These are phyloP conservation scores for Ceratobasidium sp. DNA, from an alignment of 1,284 basidiomycete genomes.

Conservation along the genomic window DNA sequence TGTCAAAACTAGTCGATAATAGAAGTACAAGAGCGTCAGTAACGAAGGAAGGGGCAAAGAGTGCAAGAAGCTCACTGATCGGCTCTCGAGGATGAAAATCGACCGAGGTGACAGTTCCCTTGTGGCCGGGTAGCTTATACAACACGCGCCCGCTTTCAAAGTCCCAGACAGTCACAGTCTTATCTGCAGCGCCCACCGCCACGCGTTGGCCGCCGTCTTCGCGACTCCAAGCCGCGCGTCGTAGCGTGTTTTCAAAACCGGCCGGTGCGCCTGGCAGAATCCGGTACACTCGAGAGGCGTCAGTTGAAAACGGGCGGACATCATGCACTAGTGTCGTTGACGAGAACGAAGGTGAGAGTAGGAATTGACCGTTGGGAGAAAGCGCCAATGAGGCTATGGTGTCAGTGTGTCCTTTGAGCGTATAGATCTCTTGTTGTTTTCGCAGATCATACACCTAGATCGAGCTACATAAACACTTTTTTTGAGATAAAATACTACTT, in stretches of 20 bases:
- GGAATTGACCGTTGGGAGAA: constrained; percentile 83
- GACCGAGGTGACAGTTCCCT: constrained; percentile 88
- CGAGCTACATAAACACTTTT: constrained; percentile 6
- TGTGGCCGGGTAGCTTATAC: constrained; percentile 95
- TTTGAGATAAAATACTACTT: background rate
- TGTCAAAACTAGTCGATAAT: constrained; percentile 63
- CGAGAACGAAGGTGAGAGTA: constrained; percentile 87
- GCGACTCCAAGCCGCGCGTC: constrained; percentile 81
- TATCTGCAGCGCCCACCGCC: constrained; percentile 79
- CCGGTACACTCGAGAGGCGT: constrained; percentile 79
- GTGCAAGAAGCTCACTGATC: constrained; percentile 66
- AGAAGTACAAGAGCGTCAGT: constrained; percentile 22
- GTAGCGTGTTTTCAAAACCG: constrained; percentile 85
- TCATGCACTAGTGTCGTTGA: constrained; percentile 88
- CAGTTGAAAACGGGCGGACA: constrained; percentile 87
- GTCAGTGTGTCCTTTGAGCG: constrained; percentile 81
- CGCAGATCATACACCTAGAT: constrained; percentile 83
- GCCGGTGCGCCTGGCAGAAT: constrained; percentile 83
- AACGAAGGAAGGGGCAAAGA: background rate
- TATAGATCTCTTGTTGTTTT: constrained; percentile 77
- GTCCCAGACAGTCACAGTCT: constrained; percentile 92
- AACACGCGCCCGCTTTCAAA: constrained; percentile 82
- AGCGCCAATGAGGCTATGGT: constrained; percentile 88
- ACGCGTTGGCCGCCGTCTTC: constrained; percentile 75
- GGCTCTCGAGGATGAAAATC: constrained; percentile 94